Evolutionary conservation across 2,329 filamentous ascomycete species (phyloP).

Genomic region (Diaporthe nobilis): DNA sequence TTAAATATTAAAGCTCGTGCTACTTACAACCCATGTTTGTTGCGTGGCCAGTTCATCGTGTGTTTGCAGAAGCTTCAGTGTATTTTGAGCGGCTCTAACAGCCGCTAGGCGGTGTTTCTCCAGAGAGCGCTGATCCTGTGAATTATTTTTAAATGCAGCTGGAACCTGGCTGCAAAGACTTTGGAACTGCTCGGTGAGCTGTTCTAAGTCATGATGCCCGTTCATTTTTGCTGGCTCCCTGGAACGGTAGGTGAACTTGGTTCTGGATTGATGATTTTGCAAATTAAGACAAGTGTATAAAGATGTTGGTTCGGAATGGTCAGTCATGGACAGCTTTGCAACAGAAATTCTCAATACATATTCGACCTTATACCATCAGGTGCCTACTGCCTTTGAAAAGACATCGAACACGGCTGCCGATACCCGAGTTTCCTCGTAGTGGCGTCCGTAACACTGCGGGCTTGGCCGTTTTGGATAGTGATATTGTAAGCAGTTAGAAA

Average conservation of each 20-base stretch:
- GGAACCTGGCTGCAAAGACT: neutral
- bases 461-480: neutral
- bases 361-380: neutral
- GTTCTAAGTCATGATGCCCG: neutral
- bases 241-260: too few species aligned
- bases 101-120: neutral
- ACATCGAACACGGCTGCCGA: neutral
- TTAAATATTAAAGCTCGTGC: too few species aligned
- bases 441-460: neutral
- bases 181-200: constrained; percentile 13
- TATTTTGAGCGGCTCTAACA: constrained; percentile 2
- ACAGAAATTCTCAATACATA: neutral
- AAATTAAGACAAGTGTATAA: too few species aligned
- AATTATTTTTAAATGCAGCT: neutral
- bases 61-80: neutral
- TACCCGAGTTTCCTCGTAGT: neutral
- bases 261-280: neutral
- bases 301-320: too few species aligned
- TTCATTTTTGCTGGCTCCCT: neutral
- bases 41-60: constrained; percentile 12
- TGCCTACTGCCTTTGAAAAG: neutral
- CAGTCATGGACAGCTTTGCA: neutral
- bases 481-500: too few species aligned
- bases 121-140: constrained; percentile 2
- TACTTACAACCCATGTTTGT: constrained; percentile 15